Percentiles rank a stretch among this genome's conserved stretches.
Evolutionary conservation across 1,284 basidiomycete genomes (phyloP).

Genomic region (Prillingera fragicola): DNA sequence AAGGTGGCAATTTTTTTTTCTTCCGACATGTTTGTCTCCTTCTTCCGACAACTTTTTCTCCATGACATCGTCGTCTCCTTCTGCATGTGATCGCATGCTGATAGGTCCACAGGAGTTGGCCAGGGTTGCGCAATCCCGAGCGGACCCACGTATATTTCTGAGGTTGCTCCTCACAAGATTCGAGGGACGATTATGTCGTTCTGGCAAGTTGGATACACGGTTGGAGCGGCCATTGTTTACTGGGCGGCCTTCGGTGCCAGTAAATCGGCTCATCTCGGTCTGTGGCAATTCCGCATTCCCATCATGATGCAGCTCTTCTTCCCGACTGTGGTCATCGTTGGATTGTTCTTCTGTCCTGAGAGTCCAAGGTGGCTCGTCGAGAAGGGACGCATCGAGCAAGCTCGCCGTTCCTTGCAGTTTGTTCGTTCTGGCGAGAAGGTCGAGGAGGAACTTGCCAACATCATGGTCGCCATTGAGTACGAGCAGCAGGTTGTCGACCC

Average conservation of each 20-base stretch:
- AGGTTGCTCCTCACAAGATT: background rate
- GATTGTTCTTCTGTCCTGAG: slow-evolving; percentile 50
- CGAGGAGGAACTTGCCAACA: slow-evolving; percentile 16
- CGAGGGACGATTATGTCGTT: slow-evolving; percentile 3
- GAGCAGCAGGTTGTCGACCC: slow-evolving; percentile 8
- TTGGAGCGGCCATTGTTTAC: slow-evolving; percentile 5
- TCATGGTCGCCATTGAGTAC: slow-evolving; percentile 19
- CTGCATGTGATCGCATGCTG: no score
- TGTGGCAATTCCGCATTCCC: slow-evolving; percentile 15
- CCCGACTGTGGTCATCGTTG: slow-evolving; percentile 36
- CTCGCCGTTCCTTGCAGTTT: slow-evolving; percentile 9
- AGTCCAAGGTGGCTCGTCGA: slow-evolving; percentile 59
- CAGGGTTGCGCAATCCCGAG: slow-evolving; percentile 5
- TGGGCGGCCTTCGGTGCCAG: slow-evolving; percentile 9
- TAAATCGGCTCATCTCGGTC: slow-evolving; percentile 12
- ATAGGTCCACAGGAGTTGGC: no score
- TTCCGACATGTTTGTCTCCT: no score
- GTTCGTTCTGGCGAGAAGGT: slow-evolving; percentile 14
- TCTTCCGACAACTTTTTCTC: no score
- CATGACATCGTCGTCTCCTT: no score
- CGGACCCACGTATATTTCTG: slow-evolving; percentile 3
- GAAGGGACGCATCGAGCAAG: slow-evolving; percentile 20
- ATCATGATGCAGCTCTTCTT: slow-evolving; percentile 15
- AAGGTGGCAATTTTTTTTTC: no score
- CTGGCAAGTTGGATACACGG: slow-evolving; percentile 4